Evolutionary conservation across 352 stramenopile species (phyloP).

Genomic region (Lagenidium giganteum): DNA sequence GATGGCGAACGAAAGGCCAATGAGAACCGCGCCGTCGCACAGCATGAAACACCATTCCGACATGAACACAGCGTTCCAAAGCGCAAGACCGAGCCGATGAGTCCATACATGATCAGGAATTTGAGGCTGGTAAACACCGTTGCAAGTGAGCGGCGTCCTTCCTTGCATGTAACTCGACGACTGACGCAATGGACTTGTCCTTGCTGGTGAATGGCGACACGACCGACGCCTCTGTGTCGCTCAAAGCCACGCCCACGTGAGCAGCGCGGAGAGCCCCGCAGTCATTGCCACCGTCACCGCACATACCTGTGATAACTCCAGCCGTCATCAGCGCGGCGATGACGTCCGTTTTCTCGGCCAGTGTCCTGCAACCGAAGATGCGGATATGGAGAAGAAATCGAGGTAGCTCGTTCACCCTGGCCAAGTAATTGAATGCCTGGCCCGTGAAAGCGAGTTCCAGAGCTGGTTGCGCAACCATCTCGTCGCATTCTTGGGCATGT

Average conservation of each 20-base stretch:
- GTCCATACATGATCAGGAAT: slow-evolving; percentile 87
- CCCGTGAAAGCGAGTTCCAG: slow-evolving; percentile 41
- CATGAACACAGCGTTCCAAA: slow-evolving; percentile 30
- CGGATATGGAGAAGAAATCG: slow-evolving; percentile 29
- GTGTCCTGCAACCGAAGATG: slow-evolving; percentile 45
- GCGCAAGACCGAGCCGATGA: slow-evolving; percentile 43
- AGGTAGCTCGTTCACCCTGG: slow-evolving; percentile 18
- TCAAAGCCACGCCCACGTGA: slow-evolving; percentile 76
- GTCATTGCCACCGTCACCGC: slow-evolving; percentile 66
- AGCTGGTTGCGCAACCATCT: no score
- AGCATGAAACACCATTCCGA: slow-evolving; percentile 31
- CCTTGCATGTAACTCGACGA: slow-evolving; percentile 79
- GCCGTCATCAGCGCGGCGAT: slow-evolving; percentile 30
- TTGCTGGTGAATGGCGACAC: slow-evolving; percentile 82
- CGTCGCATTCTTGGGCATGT: slow-evolving; percentile 2
- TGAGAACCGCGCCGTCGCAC: slow-evolving; percentile 25
- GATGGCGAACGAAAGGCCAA: slow-evolving; percentile 26
- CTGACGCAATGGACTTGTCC: slow-evolving; percentile 68
- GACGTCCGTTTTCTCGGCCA: slow-evolving; percentile 28
- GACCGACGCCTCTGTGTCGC: slow-evolving; percentile 58
- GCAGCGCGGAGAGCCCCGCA: slow-evolving; percentile 69
- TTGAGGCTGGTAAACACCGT: slow-evolving; percentile 85
- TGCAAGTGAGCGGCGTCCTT: slow-evolving; percentile 82
- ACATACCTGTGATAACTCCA: slow-evolving; percentile 40
- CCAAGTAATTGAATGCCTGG: slow-evolving; percentile 27